phyloP scores from a whole-genome alignment of 139 green algal species.

The Desmodesmus armatus region DNA sequence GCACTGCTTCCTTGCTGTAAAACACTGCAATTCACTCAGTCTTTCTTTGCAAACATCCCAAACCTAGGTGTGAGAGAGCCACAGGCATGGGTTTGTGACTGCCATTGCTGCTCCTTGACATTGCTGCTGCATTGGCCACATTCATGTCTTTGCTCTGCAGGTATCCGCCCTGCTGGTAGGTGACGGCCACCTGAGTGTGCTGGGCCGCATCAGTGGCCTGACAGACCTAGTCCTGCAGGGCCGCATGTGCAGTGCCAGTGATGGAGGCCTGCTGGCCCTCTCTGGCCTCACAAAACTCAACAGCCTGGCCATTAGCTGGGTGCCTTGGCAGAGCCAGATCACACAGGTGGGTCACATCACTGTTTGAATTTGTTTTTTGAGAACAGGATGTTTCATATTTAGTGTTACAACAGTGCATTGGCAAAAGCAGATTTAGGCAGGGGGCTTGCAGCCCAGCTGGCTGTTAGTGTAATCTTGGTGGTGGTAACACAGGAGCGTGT shows the following conservation, averaged over 20 bases:
- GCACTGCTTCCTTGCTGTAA: too few relatives aligned
- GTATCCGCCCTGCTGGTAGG: conserved; percentile 33
- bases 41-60: too few relatives aligned
- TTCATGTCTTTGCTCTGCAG: too few relatives aligned
- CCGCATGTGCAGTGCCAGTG: conserved; percentile 25
- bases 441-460: too few relatives aligned
- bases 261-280: conserved; percentile 31
- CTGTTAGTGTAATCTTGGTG: neutral
- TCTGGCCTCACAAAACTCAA: neutral
- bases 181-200: conserved; percentile 20
- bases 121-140: too few relatives aligned
- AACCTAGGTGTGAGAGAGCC: too few relatives aligned
- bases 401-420: too few relatives aligned
- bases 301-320: conserved; percentile 42
- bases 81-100: too few relatives aligned
- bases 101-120: too few relatives aligned
- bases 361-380: neutral
- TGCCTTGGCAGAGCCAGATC: conserved; percentile 49
- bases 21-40: too few relatives aligned
- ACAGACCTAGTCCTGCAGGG: conserved; percentile 21
- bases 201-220: conserved; percentile 6
- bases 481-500: too few relatives aligned
- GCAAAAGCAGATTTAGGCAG: neutral
- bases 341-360: neutral
- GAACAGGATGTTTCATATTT: neutral